Evolutionary conservation across 805 yeast genomes (phyloP), one percentile per base, ranked within the genome.

Genomic region (Candida chauliodis): DNA sequence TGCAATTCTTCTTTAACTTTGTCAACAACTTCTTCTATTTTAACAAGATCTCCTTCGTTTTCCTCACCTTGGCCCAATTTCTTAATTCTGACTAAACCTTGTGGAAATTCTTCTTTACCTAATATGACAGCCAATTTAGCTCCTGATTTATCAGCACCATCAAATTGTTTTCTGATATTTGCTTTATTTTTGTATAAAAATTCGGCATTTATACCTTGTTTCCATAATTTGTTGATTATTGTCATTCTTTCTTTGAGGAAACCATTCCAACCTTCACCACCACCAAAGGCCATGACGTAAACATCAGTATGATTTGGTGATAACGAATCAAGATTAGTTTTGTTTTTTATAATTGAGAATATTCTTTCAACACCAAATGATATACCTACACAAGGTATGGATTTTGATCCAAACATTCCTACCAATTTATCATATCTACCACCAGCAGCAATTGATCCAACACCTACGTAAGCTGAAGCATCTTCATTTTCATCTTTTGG

Each of bases 371-470:
- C 91, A 55, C 99, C 99, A 54, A 93, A 93, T 2, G 99, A 93
- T 38, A 91, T 71, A 61, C 99, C 99, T 40, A 93, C 95, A 71
- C 99, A 93, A 19, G 99, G 99, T 55, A 93, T 89, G 16, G 90
- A 83, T 64, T 86, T 87, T 50, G 93, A 89, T 49, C 81, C 81
- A 60, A 93, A 93, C 99, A 93, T 93, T 50, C 96, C 96, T 26
- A 93, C 98, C 44, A 93, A 76, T 53, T 84, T 84, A 63, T 93
- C 99, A 63, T 93, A 93, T 63, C 99, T 86, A 48, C 99, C 99
- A 67, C 99, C 99, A 35, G 96, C 99, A 36, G 96, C 96, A 55
- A 93, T 89, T 5, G 99, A 93, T 24, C 99, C 99, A 30, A 91
- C 96, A 51, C 99, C 99, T 38, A 93, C 98, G 52, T 85, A 88